These are phyloP conservation scores for Nicotiana noctiflora DNA, from an alignment of 257 asterid species.

Conservation along the genomic window DNA sequence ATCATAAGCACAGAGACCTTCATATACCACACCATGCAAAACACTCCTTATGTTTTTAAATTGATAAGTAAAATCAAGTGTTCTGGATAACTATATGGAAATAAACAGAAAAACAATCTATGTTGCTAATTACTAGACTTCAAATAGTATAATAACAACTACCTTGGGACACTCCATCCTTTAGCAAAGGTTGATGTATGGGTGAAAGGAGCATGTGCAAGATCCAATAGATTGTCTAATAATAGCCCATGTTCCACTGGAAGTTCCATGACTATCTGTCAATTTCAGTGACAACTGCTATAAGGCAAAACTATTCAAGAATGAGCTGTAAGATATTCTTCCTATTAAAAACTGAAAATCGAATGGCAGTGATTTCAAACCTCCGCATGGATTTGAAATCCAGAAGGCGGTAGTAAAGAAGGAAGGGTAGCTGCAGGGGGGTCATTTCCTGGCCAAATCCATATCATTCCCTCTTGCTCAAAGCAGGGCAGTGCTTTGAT, in stretches of 20 bases:
- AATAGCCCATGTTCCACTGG: conserved; percentile 93
- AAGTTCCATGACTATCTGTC: conserved; percentile 89
- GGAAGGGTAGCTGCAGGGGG: conserved; percentile 76
- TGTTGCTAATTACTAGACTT: not conserved
- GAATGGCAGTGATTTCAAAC: conserved; percentile 23
- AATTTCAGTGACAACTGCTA: conserved; percentile 4
- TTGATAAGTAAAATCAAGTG: not conserved
- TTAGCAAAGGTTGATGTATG: conserved; percentile 95
- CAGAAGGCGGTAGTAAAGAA: conserved; percentile 70
- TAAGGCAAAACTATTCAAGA: not conserved
- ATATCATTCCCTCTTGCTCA: conserved; percentile 88
- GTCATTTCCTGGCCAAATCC: conserved; percentile 95
- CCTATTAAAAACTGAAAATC: not conserved
- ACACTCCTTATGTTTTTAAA: not conserved
- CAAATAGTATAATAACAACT: not conserved
- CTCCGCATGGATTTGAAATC: conserved; percentile 94
- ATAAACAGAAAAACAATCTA: not conserved
- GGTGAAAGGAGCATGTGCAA: conserved; percentile 95
- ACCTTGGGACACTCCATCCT: conserved; percentile 98
- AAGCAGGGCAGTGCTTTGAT: conserved; percentile 79
- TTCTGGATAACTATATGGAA: not conserved
- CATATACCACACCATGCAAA: not conserved
- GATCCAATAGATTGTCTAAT: conserved; percentile 90
- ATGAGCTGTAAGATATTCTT: not conserved
- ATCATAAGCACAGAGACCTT: not conserved